Conservation (phyloP, 140 eudicot genomes). For the Flaveria floridana region DNA sequence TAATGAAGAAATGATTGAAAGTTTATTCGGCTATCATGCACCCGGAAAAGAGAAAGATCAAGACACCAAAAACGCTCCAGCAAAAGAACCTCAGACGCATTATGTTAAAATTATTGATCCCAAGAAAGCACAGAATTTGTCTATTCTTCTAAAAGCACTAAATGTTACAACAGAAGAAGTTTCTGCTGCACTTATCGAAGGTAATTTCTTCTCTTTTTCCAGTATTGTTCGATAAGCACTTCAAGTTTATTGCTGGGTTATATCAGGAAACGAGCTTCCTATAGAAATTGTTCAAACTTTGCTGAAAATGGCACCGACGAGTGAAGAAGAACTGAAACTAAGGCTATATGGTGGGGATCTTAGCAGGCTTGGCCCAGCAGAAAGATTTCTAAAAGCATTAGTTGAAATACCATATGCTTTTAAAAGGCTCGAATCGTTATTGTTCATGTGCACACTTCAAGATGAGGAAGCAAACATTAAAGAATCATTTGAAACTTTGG, state of each 20-base stretch:
- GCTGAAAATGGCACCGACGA: slow-evolving; percentile 88
- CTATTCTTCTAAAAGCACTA: slow-evolving; percentile 76
- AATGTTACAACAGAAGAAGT: slow-evolving; percentile 93
- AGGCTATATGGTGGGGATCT: slow-evolving; percentile 66
- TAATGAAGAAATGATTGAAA: slow-evolving; percentile 89
- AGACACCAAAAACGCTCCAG: slow-evolving; percentile 38
- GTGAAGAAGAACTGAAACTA: slow-evolving; percentile 85
- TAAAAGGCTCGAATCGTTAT: slow-evolving; percentile 68
- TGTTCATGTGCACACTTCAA: slow-evolving; percentile 82
- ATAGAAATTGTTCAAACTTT: slow-evolving; percentile 84
- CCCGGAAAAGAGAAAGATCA: slow-evolving; percentile 50
- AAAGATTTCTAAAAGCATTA: slow-evolving; percentile 75
- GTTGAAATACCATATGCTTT: slow-evolving; percentile 89
- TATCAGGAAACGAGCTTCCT: slow-evolving; percentile 91
- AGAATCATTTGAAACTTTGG: slow-evolving; percentile 71
- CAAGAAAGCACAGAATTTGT: slow-evolving; percentile 78
- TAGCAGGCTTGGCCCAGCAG: slow-evolving; percentile 80
- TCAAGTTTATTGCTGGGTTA: slow-evolving; percentile 6
- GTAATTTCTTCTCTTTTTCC: slow-evolving; percentile 31
- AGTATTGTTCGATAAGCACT: slow-evolving; percentile 1
- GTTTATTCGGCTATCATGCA: slow-evolving; percentile 71
- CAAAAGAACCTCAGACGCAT: slow-evolving; percentile 46
- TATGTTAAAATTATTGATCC: slow-evolving; percentile 66
- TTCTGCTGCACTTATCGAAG: slow-evolving; percentile 86
- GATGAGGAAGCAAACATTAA: slow-evolving; percentile 62